Base-by-base conservation (phyloP, 192 early-diverging fungal genomes). In the Backusella morwellensis region DNA sequence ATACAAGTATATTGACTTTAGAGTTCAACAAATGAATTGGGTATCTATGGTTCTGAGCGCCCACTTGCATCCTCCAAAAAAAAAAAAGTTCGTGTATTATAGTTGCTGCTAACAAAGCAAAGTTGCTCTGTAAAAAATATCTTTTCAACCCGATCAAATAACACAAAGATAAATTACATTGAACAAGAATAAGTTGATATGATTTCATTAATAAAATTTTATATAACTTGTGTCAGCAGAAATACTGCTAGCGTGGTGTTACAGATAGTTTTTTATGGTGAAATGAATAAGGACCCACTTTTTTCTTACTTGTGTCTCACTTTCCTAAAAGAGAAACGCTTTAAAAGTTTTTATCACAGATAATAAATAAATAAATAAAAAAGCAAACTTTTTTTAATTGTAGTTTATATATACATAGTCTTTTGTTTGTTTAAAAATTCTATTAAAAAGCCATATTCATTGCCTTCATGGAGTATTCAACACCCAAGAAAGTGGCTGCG, bases 401-500 rank as follows among this genome's bases (percentile, higher is more conserved):
- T 36, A 36, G 35, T 35, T 35, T 68, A 12, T 68, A 36, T 68
- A 68, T 70, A 40, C 38, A 70, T 23, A 41, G 35, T 40, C 26
- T 71, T 23, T 41, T 26, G 21, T 59, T 59, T 63, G 56, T 63
- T 63, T 63, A 63, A 14, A 44, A 29, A 7, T 42, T 17, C 35
- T 29, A n/a, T 68, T 86, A 87, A 68, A 82, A 87, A 21, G 86
- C 35, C 23, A 73, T 44, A 79, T 88, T 81, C 88, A 90, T 81
- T n/a, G 85, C 38, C 59, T 82, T 86, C 59, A 82, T 70, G 66
- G 85, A 82, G 54, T 80, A 82, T 79, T 94, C 93, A 34, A 91
- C 86, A 70, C 90, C 90, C 36, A 87, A 54, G 78, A 95, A 94
- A 50, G 90, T 89, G 32, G 93, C 93, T 66, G 93, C 93, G 54